Evolutionary conservation across 2,329 filamentous ascomycete species (phyloP), one percentile per base, ranked within the genome.

Genomic region (Pseudopithomyces chartarum): DNA sequence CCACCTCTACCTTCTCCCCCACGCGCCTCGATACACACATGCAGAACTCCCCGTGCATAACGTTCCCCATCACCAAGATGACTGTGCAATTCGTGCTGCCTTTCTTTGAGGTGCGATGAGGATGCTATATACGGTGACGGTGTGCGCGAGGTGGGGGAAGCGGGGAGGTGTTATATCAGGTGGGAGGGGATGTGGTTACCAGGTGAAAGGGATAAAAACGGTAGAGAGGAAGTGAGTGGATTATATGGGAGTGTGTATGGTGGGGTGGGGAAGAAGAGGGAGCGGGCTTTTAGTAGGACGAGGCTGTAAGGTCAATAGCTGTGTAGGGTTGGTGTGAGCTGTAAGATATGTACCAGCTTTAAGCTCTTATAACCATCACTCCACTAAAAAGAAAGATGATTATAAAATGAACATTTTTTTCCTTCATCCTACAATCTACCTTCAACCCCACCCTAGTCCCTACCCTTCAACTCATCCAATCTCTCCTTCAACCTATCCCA

Each of bases 401-500:
- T n/a, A n/a, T n/a, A n/a, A n/a, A n/a, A n/a, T n/a, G n/a, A n/a
- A n/a, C n/a, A n/a, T n/a, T n/a, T n/a, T n/a, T n/a, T n/a, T n/a
- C n/a, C n/a, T n/a, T n/a, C n/a, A n/a, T n/a, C n/a, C n/a, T n/a
- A n/a, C n/a, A n/a, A n/a, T n/a, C n/a, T n/a, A 29, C 5, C 26
- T 29, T 29, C 26, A 29, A 29, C 8, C 26, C 8, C 26, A 29
- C 26, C 26, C 58, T 43, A 71, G 3, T 63, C 66, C 44, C 58
- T 65, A n/a, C 61, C 70, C 62, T 78, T 79, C 61, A 81, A 61
- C 52, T 73, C 78, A 36, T 79, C 76, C 67, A 79, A 58, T 43
- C 71, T 69, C 55, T 77, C 80, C 70, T 84, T 78, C 70, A 95
- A 73, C 58, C 77, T 81, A 45, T 80, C 81, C 88, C 87, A 95